Conservation (phyloP, 2,329 filamentous ascomycete species). For the Talaromyces piceae region DNA sequence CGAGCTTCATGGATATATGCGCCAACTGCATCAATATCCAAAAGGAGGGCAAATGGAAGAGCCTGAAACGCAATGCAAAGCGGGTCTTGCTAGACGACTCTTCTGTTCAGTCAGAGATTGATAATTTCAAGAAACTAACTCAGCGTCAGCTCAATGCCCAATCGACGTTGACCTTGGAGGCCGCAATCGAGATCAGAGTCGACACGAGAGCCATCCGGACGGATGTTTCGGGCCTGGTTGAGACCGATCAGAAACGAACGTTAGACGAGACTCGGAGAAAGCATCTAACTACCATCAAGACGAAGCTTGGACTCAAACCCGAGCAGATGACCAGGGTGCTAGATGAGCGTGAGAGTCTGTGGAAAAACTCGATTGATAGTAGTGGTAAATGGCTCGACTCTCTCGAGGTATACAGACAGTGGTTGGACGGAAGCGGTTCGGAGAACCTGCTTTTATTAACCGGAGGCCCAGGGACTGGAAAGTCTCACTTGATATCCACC, state of each 20-base stretch:
- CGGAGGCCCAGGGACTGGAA: neutral
- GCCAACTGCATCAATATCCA: constrained; percentile 1
- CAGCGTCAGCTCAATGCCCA: neutral
- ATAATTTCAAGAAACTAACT: neutral
- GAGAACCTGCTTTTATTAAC: neutral
- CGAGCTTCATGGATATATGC: constrained; percentile 1
- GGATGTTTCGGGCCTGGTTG: neutral
- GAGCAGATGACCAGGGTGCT: neutral
- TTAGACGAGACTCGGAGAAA: neutral
- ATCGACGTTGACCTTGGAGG: neutral
- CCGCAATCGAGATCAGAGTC: neutral
- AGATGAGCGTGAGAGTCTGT: neutral
- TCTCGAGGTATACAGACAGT: neutral
- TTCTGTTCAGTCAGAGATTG: neutral
- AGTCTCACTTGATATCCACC: neutral
- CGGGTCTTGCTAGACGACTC: neutral
- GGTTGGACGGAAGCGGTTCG: neutral
- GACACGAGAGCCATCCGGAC: neutral
- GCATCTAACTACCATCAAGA: neutral
- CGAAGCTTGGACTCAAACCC: neutral
- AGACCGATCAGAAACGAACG: neutral
- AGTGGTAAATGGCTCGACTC: neutral
- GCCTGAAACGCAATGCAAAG: neutral
- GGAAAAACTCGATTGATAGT: neutral
- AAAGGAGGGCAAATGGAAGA: neutral